phyloP scores from a whole-genome alignment of 2,329 filamentous ascomycete genomes.

The Clarireedia hainanense region DNA sequence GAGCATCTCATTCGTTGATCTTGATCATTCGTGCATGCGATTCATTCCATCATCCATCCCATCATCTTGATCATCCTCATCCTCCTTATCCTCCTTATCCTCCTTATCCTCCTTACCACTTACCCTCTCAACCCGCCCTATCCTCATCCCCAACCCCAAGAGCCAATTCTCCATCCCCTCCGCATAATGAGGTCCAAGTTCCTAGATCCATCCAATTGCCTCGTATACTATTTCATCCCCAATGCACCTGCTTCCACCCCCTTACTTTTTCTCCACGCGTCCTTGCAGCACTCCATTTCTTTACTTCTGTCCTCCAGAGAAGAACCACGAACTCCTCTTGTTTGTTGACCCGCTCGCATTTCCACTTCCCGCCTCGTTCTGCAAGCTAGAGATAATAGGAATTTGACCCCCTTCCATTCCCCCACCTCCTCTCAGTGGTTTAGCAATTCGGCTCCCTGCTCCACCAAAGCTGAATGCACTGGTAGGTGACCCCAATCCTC shows the following conservation, averaged over 20 bases:
- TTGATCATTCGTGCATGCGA: background rate
- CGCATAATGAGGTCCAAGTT: background rate
- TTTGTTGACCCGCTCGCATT: constrained; percentile 14
- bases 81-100: background rate
- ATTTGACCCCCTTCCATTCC: constrained; percentile 30
- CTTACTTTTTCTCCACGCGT: background rate
- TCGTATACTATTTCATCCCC: background rate
- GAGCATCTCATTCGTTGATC: background rate
- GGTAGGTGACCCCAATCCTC: constrained; percentile 63
- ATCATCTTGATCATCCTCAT: background rate
- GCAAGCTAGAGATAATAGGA: constrained; percentile 49
- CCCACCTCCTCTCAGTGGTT: constrained; percentile 59
- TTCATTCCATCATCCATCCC: constrained; percentile 6
- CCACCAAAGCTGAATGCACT: constrained; percentile 63
- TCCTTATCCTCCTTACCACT: too few species aligned
- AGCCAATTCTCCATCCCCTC: background rate
- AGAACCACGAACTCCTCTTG: constrained; percentile 29
- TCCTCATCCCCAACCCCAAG: background rate
- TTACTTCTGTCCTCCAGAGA: constrained; percentile 29
- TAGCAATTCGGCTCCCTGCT: constrained; percentile 59
- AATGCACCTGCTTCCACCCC: background rate
- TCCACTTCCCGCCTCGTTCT: constrained; percentile 39
- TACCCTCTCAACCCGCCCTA: background rate
- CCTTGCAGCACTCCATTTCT: too few species aligned
- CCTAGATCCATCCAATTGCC: constrained; percentile 4